phyloP scores from a whole-genome alignment of 768 basidiomycete species.

The Tricholoma flavovirens region DNA sequence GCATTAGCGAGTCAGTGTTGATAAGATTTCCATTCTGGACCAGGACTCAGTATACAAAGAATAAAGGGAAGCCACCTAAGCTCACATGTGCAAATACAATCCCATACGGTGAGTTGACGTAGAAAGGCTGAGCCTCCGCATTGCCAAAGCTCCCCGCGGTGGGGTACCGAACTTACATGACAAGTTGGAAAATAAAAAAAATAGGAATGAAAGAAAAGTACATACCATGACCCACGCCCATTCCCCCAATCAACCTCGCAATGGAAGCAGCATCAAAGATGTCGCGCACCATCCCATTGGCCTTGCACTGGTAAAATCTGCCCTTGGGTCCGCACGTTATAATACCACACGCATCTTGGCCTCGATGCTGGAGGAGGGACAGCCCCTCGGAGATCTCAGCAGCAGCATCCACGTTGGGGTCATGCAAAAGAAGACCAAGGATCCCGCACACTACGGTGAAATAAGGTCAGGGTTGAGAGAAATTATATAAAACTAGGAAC shows the following conservation, averaged over 20 bases:
- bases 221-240: slow-evolving; percentile 97
- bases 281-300: slow-evolving; percentile 98
- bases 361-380: slow-evolving; percentile 93
- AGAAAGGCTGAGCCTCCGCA: slow-evolving; percentile 98
- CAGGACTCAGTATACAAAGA: slow-evolving; percentile 4
- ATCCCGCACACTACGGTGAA: slow-evolving; percentile 94
- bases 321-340: slow-evolving; percentile 95
- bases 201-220: slow-evolving; percentile 5
- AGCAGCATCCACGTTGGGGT: slow-evolving; percentile 68
- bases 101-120: slow-evolving; percentile 99
- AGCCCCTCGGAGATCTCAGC: slow-evolving; percentile 91
- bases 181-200: slow-evolving; percentile 4
- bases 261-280: slow-evolving; percentile 83
- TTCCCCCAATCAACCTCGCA: slow-evolving; percentile 76
- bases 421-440: slow-evolving; percentile 80
- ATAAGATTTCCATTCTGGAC: slow-evolving; percentile 95
- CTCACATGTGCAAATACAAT: slow-evolving; percentile 96
- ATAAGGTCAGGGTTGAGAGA: slow-evolving; percentile 8
- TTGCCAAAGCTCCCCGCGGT: slow-evolving; percentile 97
- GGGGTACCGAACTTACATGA: slow-evolving; percentile 80
- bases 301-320: slow-evolving; percentile 96
- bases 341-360: slow-evolving; percentile 97
- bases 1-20: slow-evolving; percentile 81
- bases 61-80: slow-evolving; percentile 9
- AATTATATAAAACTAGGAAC: not conserved